Conservation (phyloP, 2,329 filamentous ascomycete genomes). For the Trematosphaeria pertusa region DNA sequence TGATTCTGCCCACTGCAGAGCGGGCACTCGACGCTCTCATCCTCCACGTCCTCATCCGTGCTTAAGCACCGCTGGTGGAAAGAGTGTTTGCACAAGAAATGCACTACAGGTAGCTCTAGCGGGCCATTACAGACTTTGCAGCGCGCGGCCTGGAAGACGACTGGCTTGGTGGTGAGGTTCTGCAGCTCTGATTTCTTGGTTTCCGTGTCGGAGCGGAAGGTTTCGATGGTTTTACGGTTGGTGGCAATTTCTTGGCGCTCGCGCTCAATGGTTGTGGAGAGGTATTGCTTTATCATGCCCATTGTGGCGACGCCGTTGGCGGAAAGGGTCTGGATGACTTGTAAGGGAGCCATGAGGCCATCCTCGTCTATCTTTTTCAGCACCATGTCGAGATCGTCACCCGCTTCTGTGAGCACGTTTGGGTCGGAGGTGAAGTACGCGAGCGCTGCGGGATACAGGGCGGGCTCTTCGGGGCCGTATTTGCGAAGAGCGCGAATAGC, state of each 20-base stretch:
- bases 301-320: slow-evolving; percentile 87
- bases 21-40: slow-evolving; percentile 79
- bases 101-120: slow-evolving; percentile 87
- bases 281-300: slow-evolving; percentile 95
- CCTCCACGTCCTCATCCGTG: slow-evolving; percentile 63
- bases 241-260: slow-evolving; percentile 84
- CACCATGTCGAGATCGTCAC: slow-evolving; percentile 80
- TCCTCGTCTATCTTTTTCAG: slow-evolving; percentile 88
- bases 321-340: slow-evolving; percentile 91
- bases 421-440: slow-evolving; percentile 91
- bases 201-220: slow-evolving; percentile 83
- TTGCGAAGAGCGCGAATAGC: slow-evolving; percentile 89
- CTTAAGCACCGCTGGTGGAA: slow-evolving; percentile 94
- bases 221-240: slow-evolving; percentile 83
- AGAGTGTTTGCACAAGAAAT: slow-evolving; percentile 96
- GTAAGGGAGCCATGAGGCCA: slow-evolving; percentile 90
- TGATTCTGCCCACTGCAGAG: slow-evolving; percentile 84
- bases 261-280: slow-evolving; percentile 84
- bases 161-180: slow-evolving; percentile 78
- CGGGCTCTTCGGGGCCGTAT: slow-evolving; percentile 89
- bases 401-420: slow-evolving; percentile 82
- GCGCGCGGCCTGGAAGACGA: slow-evolving; percentile 87
- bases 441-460: slow-evolving; percentile 89
- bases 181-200: slow-evolving; percentile 79
- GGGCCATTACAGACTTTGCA: slow-evolving; percentile 81